Base-by-base conservation (phyloP, 495 filamentous ascomycete species). In the Aspergillus bridgeri region DNA sequence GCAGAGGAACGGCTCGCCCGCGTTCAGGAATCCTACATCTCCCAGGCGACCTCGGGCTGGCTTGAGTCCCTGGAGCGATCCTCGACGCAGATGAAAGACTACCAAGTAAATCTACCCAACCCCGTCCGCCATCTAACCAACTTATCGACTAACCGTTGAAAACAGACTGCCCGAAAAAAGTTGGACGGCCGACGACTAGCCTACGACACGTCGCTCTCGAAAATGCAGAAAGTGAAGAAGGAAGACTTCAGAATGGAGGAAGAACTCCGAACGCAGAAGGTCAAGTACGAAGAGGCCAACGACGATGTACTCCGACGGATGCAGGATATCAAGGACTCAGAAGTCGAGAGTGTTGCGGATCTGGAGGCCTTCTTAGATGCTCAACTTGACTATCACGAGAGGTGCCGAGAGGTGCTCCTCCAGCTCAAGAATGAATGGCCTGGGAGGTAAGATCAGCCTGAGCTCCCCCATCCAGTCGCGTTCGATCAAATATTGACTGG, bases 1-100 rank as follows among this genome's bases (percentile, higher is more conserved):
- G 84, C 90, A 47, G 93, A 98, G 65, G 95, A 98, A 78, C 85
- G 89, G 42, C 79, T 98, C 54, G 90, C 89, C 3, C 85, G 90
- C 29, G 80, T 92, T 42, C 95, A 98, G 59, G 95, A 98, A 69
- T 82, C 76, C 5, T 97, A 94, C 60, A 85, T 90, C 58, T 77
- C 81, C 23, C 84, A 93, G 65, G 90, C 92, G 57, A 96, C 87
- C 27, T 81, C 85, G 49, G 89, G 84, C 70, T 97, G 94, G 94
- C 82, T 96, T 57, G 93, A 98, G 72, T 90, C 89, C 11, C 72
- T 96, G 49, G 94, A 98, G 68, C 79, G 93, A 60, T 94, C 89
- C 11, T 72, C 96, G 56, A 88, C 90, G 25, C 92, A 96, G 81
- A 91, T 98, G 90, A 98, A 96, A 69, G 95, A 98, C 65, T 97